Conservation (phyloP, 2,329 filamentous ascomycete species). For the Xylaria sp. region DNA sequence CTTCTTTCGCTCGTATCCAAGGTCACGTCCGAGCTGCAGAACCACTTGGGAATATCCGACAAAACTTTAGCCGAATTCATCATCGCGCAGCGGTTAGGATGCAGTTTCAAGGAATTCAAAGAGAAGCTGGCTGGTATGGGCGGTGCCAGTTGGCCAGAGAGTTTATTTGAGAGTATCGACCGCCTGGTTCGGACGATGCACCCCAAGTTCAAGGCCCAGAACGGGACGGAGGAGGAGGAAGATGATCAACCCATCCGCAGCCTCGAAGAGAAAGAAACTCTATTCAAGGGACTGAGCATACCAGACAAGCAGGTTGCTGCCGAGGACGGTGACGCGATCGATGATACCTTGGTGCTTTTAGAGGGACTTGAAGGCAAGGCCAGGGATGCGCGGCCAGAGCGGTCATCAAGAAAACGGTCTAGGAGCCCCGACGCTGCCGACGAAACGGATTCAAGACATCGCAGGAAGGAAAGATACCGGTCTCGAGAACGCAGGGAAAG, state of each 20-base stretch:
- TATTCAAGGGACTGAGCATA: slow-evolving; percentile 89
- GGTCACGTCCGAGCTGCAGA: slow-evolving; percentile 91
- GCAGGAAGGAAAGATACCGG: slow-evolving; percentile 40
- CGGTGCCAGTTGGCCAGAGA: slow-evolving; percentile 79
- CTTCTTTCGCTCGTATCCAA: slow-evolving; percentile 91
- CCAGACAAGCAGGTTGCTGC: slow-evolving; percentile 68
- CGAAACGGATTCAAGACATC: slow-evolving; percentile 43
- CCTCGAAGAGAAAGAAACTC: slow-evolving; percentile 73
- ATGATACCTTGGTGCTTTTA: slow-evolving; percentile 91
- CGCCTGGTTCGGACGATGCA: slow-evolving; percentile 88
- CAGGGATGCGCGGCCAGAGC: slow-evolving; percentile 44
- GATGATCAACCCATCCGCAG: slow-evolving; percentile 46
- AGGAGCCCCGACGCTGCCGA: slow-evolving; percentile 54
- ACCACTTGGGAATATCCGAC: slow-evolving; percentile 88
- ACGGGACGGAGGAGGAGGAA: slow-evolving; percentile 39
- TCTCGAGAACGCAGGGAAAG: slow-evolving; percentile 41
- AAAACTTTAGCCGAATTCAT: slow-evolving; percentile 97
- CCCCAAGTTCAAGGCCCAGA: slow-evolving; percentile 75
- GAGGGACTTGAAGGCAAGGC: slow-evolving; percentile 78
- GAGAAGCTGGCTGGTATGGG: slow-evolving; percentile 73
- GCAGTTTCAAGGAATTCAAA: slow-evolving; percentile 74
- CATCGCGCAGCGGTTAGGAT: slow-evolving; percentile 84
- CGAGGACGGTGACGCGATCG: slow-evolving; percentile 68
- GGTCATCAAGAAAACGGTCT: slow-evolving; percentile 57
- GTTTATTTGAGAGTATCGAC: slow-evolving; percentile 88